These are phyloP conservation scores for Trametes meyenii DNA, from an alignment of 768 basidiomycete genomes.

Conservation along the genomic window DNA sequence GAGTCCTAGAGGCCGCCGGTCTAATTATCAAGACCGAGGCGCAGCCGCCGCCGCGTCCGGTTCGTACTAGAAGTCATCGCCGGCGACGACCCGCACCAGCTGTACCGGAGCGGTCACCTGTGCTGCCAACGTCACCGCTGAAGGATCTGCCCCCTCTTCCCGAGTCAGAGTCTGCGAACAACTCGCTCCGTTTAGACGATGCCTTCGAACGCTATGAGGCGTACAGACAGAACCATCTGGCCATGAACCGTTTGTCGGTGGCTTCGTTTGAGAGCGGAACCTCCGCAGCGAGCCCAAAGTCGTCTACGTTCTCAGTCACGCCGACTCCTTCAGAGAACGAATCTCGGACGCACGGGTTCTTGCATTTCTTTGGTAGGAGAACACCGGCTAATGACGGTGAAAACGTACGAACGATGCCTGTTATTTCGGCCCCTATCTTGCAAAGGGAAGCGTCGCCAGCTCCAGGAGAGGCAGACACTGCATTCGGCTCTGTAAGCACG, in stretches of 20 bases:
- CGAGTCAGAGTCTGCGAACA: conserved; percentile 21
- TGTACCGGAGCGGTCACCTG: conserved; percentile 42
- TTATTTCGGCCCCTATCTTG: conserved; percentile 72
- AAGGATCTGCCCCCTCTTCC: conserved; percentile 59
- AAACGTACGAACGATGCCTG: conserved; percentile 41
- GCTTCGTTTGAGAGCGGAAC: conserved; percentile 55
- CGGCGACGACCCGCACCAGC: conserved; percentile 56
- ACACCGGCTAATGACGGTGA: conserved; percentile 55
- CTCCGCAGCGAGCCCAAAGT: conserved; percentile 32
- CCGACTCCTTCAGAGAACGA: conserved; percentile 37
- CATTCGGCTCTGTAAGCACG: conserved; percentile 65
- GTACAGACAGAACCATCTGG: conserved; percentile 61
- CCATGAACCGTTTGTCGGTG: conserved; percentile 60
- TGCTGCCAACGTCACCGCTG: conserved; percentile 39
- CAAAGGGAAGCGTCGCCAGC: conserved; percentile 37
- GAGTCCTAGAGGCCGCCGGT: conserved; percentile 89
- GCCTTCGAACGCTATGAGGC: conserved; percentile 90
- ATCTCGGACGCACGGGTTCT: conserved; percentile 49
- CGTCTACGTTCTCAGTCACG: conserved; percentile 16
- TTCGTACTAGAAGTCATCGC: conserved; percentile 35
- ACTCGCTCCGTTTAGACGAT: conserved; percentile 58
- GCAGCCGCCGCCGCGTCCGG: conserved; percentile 48
- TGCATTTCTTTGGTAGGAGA: conserved; percentile 66
- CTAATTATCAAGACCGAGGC: conserved; percentile 71
- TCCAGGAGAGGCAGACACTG: conserved; percentile 54